A percentile compares a stretch with the other conserved stretches of the same genome.
phyloP scores from a whole-genome alignment of 2,329 filamentous ascomycete genomes.

The Sarocladium oryzae region DNA sequence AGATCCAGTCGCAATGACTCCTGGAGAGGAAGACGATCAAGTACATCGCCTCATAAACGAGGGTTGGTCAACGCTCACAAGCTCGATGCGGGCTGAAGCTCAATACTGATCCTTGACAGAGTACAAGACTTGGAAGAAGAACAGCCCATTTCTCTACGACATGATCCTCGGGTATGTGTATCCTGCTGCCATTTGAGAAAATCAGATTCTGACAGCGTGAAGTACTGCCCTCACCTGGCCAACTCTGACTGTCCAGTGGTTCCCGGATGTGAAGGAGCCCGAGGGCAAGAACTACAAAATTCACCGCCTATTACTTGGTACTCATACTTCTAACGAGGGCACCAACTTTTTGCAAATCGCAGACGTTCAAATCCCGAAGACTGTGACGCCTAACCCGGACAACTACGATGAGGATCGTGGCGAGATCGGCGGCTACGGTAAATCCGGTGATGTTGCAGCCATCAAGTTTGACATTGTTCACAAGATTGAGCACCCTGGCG shows the following conservation, averaged over 20 bases:
- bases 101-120: slow-evolving; percentile 43
- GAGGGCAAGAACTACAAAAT: slow-evolving; percentile 81
- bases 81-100: background rate
- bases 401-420: slow-evolving; percentile 89
- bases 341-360: slow-evolving; percentile 93
- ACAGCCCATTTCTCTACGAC: slow-evolving; percentile 95
- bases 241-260: slow-evolving; percentile 95
- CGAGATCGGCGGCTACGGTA: slow-evolving; percentile 90
- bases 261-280: slow-evolving; percentile 85
- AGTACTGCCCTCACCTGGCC: slow-evolving; percentile 95
- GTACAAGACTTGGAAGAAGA: slow-evolving; percentile 99
- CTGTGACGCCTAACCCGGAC: slow-evolving; percentile 62
- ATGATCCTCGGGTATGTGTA: slow-evolving; percentile 70
- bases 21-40: slow-evolving; percentile 65
- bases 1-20: slow-evolving; percentile 30
- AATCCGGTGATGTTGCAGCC: slow-evolving; percentile 58
- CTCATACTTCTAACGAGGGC: slow-evolving; percentile 81
- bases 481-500: slow-evolving; percentile 91
- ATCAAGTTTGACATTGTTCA: slow-evolving; percentile 91
- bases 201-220: background rate
- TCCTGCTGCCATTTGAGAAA: no score
- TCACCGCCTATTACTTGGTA: slow-evolving; percentile 87
- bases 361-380: slow-evolving; percentile 85
- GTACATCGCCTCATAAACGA: slow-evolving; percentile 93
- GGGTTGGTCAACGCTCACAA: slow-evolving; percentile 39